Evolutionary conservation across 2,329 filamentous ascomycete genomes (phyloP), one percentile per base, ranked within the genome.

Genomic region (Monosporascus sp.): DNA sequence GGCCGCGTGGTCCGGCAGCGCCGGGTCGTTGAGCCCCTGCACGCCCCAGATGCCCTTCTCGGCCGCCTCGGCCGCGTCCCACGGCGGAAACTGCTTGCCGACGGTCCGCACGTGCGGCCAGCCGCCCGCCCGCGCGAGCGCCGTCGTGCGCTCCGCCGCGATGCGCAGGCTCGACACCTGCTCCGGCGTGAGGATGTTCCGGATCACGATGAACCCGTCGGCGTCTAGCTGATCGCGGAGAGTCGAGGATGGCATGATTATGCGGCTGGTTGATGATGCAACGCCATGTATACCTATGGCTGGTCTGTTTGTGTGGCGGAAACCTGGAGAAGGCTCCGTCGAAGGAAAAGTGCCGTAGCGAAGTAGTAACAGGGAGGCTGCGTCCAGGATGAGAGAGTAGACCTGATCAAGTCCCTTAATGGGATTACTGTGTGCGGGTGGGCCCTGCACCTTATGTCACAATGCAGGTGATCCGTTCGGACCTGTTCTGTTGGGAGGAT

Each of bases 61-160:
- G 0, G 72, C 73, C 0, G 75, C 68, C 1, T 73, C 1, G 77
- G 73, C 48, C 75, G 76, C 5, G 80, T 46, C 75, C 90, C 90
- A 96, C 0, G 91, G 91, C 1, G 90, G 91, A 72, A 96, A 96
- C 71, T 96, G 90, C 70, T 95, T 95, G 51, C 89, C 89, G 2
- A 94, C 81, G 0, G 89, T 93, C 58, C 90, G 87, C 64, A 95
- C 84, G 70, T 88, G 80, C 3, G 89, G 89, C 90, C 90, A 96
- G 57, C 77, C 65, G 38, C 90, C 90, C n/a, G 74, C 61, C 57
- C 88, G 83, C 43, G 88, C 87, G 43, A 82, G 73, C 2, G 72
- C 65, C 20, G 84, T 83, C n/a, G 81, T 79, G 53, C 77, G 69
- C 37, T 73, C 65, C 49, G 84, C 81, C 43, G 85, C 85, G 51